Conservation (phyloP, 2,329 filamentous ascomycete genomes). For the Colletotrichum sp. region DNA sequence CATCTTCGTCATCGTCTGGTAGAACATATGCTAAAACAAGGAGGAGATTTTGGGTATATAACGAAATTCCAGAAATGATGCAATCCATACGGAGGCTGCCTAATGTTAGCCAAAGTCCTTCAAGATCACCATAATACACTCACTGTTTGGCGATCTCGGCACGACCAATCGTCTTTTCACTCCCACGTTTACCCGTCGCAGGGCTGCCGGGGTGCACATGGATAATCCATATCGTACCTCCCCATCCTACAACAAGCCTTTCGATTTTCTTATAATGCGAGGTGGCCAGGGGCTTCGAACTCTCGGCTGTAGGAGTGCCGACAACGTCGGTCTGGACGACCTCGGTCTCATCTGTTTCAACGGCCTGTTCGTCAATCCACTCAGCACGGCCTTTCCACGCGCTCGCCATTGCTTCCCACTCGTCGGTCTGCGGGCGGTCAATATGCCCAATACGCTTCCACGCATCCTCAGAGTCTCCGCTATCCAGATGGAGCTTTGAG, state of each 20-base stretch:
- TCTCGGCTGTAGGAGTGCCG: slow-evolving; percentile 51
- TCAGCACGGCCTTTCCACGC: slow-evolving; percentile 93
- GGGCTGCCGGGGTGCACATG: slow-evolving; percentile 82
- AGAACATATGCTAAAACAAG: slow-evolving; percentile 91
- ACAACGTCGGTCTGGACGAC: slow-evolving; percentile 35
- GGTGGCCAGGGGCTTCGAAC: slow-evolving; percentile 54
- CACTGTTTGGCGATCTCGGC: slow-evolving; percentile 94
- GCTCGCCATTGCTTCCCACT: slow-evolving; percentile 95
- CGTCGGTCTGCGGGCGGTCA: slow-evolving; percentile 82
- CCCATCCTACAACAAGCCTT: slow-evolving; percentile 92
- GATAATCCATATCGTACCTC: slow-evolving; percentile 94
- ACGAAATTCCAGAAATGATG: slow-evolving; percentile 94
- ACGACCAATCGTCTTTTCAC: slow-evolving; percentile 75
- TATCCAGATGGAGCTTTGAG: slow-evolving; percentile 81
- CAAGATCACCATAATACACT: slow-evolving; percentile 39
- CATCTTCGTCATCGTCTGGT: slow-evolving; percentile 71
- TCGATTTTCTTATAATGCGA: slow-evolving; percentile 63
- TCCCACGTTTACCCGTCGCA: slow-evolving; percentile 68
- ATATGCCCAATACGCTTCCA: slow-evolving; percentile 97
- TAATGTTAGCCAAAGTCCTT: slow-evolving; percentile 28
- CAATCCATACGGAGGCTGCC: slow-evolving; percentile 89
- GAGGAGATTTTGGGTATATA: slow-evolving; percentile 92
- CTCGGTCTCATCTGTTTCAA: slow-evolving; percentile 74
- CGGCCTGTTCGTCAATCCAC: slow-evolving; percentile 85
- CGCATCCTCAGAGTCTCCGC: slow-evolving; percentile 76